Evolutionary conservation across 2,329 filamentous ascomycete species (phyloP), one percentile per base, ranked within the genome.

Genomic region (Phialophora chinensis): DNA sequence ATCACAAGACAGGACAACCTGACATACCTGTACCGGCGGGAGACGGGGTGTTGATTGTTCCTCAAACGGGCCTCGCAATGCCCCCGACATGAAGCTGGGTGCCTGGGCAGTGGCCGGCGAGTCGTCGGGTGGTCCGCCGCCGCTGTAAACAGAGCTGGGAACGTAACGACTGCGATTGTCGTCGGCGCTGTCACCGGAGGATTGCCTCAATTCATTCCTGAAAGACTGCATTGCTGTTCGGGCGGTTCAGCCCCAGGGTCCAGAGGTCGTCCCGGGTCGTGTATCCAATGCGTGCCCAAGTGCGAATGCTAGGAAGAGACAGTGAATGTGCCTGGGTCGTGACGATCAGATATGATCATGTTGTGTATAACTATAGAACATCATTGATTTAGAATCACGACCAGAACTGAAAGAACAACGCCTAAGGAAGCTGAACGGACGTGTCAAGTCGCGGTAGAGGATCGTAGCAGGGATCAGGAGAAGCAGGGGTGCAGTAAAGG

Each of bases 61-160:
- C 23, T 66, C 62, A 49, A 66, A 70, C 1, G 67, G 66, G 4
- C 66, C 67, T 49, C 68, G 62, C 50, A 71, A 49, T 4, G 63
- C 60, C 1, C 60, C 65, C 20, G 68, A 62, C 66, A 66, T 68
- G 55, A 69, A 71, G 25, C 25, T 59, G 12, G 42, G 53, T 7
- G 44, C 29, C 2, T 63, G 63, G 54, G 57, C 66, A 57, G 59
- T 60, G 10, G 65, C 63, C 5, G 66, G 70, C 25, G 69, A 69
- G 47, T 73, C 68, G 23, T 72, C 71, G n/a, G 62, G 64, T 6
- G 69, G 68, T 11, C 65, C 66, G 14, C 59, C 58, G 42, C 67
- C 71, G 60, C 70, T 72, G 66, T 73, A 73, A n/a, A 73, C 60
- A 5, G 71, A 73, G 61, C 71, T 73, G 55, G 71, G 67, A 11